Percentiles rank a stretch among this genome's conserved stretches.
Evolutionary conservation across 805 yeast genomes (phyloP).

Genomic region (Yarrowia hollandica): DNA sequence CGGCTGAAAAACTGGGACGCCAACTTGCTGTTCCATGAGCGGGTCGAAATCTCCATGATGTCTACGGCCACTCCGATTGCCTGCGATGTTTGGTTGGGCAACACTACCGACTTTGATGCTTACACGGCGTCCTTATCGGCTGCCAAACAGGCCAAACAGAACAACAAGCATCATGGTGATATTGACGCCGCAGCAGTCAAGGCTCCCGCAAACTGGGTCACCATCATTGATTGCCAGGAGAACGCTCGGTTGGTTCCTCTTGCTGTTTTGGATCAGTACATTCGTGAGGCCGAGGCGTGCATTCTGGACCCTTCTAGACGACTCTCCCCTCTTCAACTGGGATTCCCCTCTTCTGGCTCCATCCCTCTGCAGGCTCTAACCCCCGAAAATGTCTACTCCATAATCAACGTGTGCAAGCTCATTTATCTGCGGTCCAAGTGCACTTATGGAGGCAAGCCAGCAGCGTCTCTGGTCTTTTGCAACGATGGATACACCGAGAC

Average conservation of each 20-base stretch:
- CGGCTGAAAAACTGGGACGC: slow-evolving; percentile 40
- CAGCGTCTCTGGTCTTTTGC: slow-evolving; percentile 62
- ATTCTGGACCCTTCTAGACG: slow-evolving; percentile 16
- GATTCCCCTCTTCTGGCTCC: slow-evolving; percentile 84
- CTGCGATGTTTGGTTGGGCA: slow-evolving; percentile 75
- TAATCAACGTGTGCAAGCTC: slow-evolving; percentile 69
- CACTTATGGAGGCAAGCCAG: slow-evolving; percentile 34
- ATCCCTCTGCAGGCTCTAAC: slow-evolving; percentile 71
- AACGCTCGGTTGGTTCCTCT: slow-evolving; percentile 36
- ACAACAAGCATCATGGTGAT: slow-evolving; percentile 1
- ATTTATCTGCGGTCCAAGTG: slow-evolving; percentile 48
- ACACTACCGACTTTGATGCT: slow-evolving; percentile 59
- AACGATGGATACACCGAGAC: slow-evolving; percentile 93
- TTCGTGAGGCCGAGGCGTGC: slow-evolving; percentile 32
- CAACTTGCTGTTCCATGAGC: slow-evolving; percentile 69
- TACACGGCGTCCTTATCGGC: slow-evolving; percentile 23
- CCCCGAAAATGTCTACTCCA: slow-evolving; percentile 59
- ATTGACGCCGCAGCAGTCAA: slow-evolving; percentile 27
- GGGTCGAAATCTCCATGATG: slow-evolving; percentile 80
- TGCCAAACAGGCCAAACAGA: slow-evolving; percentile 4
- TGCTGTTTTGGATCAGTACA: slow-evolving; percentile 34
- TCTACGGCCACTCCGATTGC: slow-evolving; percentile 68
- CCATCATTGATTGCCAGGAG: slow-evolving; percentile 42
- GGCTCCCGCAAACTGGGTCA: slow-evolving; percentile 38
- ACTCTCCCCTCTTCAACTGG: slow-evolving; percentile 33